phyloP scores from a whole-genome alignment of 1,284 basidiomycete genomes.

The Cutaneotrichosporon sp. region DNA sequence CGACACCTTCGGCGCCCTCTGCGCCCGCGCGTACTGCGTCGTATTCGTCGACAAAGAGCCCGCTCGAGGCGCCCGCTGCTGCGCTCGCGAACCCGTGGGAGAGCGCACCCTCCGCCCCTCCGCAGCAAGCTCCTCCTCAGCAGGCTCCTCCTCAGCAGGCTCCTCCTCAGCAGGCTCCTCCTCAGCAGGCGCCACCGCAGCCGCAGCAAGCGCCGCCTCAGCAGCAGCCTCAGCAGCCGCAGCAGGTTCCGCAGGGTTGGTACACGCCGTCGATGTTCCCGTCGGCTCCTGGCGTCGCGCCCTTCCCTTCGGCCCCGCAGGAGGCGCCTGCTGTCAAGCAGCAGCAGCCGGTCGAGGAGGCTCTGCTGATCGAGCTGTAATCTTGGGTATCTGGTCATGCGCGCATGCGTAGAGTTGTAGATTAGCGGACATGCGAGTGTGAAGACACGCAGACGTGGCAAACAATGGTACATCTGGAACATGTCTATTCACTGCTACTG shows the following conservation, averaged over 20 bases:
- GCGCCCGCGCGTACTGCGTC: constrained; percentile 12
- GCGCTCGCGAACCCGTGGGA: constrained; percentile 5
- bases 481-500: neutral
- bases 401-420: constrained; percentile 3
- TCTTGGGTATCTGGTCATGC: neutral
- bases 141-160: constrained; percentile 10
- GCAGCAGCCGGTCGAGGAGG: constrained; percentile 76
- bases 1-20: constrained; percentile 1
- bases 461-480: too few relatives aligned
- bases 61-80: neutral
- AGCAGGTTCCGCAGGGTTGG: constrained; percentile 15
- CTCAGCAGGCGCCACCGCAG: constrained; percentile 14
- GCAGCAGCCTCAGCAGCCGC: constrained; percentile 24
- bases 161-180: constrained; percentile 17
- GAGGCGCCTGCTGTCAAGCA: constrained; percentile 33
- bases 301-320: constrained; percentile 70
- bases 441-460: neutral
- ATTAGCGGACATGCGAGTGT: constrained; percentile 1
- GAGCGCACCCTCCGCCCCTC: neutral
- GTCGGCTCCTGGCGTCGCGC: constrained; percentile 33
- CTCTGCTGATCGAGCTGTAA: constrained; percentile 66
- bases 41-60: constrained; percentile 11
- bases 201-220: constrained; percentile 17
- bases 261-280: constrained; percentile 23
- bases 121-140: constrained; percentile 16